Base-by-base conservation (phyloP, 1,139 yeast genomes). In the Geotrichum restrictum region DNA sequence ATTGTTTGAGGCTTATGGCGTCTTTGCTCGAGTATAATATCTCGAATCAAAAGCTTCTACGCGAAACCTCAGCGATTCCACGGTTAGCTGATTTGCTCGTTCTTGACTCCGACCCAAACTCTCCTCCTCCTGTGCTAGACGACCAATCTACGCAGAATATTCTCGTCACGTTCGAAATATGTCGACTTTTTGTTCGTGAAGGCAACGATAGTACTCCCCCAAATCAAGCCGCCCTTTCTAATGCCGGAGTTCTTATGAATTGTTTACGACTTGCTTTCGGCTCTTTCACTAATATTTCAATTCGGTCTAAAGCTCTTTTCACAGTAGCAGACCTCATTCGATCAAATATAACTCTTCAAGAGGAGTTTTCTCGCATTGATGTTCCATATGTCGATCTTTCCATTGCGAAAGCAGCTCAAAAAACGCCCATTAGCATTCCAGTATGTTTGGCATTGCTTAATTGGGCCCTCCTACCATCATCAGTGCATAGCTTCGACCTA, bases 331-430 rank as follows among this genome's bases (percentile, higher is more conserved):
- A 85, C 60, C 74, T 91, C 38, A 83, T 93, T 3, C 72, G 81
- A 56, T 78, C 82, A 38, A 83, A 88, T 66, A 67, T 77, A 13
- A 76, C 73, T 8, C 75, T 85, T 36, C 97, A 89, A 67, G 71
- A 72, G 22, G 81, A 81, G 57, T 84, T 93, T 62, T 77, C 89
- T 2, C 82, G 81, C 53, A 83, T 91, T 21, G 98, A 93, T 66
- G 96, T 93, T 4, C 98, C 98, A 0, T 88, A 83, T 63, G 74
- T 89, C 56, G 97, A 89, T 64, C 89, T 96, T 7, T 77, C 88
- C n/a, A 68, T 85, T 56, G 87, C 88, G 1, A 63, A 72, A 8
- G 58, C 60, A 36, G 59, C 60, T 10, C 58, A 56, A 4, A 53
- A 59, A 16, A 62, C 59, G 16, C 70, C 71, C 0, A 56, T 51